phyloP scores from a whole-genome alignment of 257 asterid species.

The Solanum lignicaule region DNA sequence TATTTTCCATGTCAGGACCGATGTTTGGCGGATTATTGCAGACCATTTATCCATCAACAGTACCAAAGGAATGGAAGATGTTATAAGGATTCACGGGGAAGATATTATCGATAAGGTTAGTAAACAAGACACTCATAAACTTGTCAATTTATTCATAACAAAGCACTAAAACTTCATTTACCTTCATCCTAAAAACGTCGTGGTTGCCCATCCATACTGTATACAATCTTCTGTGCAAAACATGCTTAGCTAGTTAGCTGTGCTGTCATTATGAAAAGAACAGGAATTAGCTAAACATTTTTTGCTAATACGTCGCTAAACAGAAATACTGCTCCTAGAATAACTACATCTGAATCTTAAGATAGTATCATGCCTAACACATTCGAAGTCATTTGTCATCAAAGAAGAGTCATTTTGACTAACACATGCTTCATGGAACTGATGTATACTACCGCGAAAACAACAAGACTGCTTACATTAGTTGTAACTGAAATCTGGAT shows the following conservation, averaged over 20 bases:
- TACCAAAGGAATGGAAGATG: constrained; percentile 37
- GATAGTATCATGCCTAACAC: background rate
- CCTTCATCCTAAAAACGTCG: background rate
- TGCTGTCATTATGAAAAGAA: background rate
- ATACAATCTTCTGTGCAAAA: background rate
- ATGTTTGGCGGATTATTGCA: constrained; percentile 23
- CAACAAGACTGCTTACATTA: background rate
- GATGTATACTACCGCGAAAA: background rate
- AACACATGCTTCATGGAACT: background rate
- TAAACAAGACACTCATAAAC: background rate
- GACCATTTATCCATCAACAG: constrained; percentile 24
- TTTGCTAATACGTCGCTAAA: background rate
- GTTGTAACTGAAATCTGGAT: background rate
- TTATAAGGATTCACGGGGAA: constrained; percentile 1
- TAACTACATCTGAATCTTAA: background rate
- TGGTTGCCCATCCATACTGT: background rate
- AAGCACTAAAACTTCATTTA: background rate
- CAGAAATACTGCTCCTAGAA: background rate
- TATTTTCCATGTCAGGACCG: constrained; percentile 18
- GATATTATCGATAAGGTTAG: background rate
- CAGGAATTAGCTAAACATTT: background rate
- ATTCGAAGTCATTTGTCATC: background rate
- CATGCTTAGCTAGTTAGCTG: background rate
- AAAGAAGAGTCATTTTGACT: background rate
- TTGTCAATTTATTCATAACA: background rate